Base-by-base conservation (phyloP, 345 rosid species). In the Cardamine chenopodiifolia region DNA sequence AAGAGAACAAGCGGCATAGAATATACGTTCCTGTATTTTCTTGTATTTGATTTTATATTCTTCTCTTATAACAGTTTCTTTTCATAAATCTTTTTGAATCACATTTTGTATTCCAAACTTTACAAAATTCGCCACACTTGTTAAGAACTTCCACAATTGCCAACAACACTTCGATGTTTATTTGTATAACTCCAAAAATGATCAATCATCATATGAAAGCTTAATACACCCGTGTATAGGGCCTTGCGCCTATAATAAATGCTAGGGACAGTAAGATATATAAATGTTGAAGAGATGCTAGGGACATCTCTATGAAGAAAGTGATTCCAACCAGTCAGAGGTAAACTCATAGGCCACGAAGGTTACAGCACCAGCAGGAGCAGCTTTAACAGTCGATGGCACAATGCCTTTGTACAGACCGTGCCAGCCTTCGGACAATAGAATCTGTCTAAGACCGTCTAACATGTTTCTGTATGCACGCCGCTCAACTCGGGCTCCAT, bases 311-410 rank as follows among this genome's bases (percentile, higher is more conserved):
- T 70, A 90, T 75, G 82, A 82, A 76, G 62, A 74, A 72, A 73
- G 39, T n/a, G 97, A 86, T 66, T 92, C 94, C 71, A 95, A 81
- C 97, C 91, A 92, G 72, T 92, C 96, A 8, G 96, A 90, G 19
- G 87, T 72, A 15, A 77, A 74, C 81, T 95, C 98, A 39, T 83
- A 92, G 57, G 89, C 94, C 70, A 95, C 91, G 63, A 95, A 95
- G 47, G 99, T 95, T 35, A 95, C 96, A 39, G 99, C 99, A 62
- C 97, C 91, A 39, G 98, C 99, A 22, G 99, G 98, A 56, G 99
- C 99, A 70, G 99, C 99, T 86, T 95, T 95, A 70, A 92, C 74
- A 10, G 94, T 90, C 56, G 99, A 95, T 13, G 98, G 99, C 26
- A 92, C 71, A 37, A 95, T 87, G 60, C 99, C 99, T 78, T 95